Evolutionary conservation across 208 protist genomes (phyloP).

Genomic region (Naegleria fowleri): DNA sequence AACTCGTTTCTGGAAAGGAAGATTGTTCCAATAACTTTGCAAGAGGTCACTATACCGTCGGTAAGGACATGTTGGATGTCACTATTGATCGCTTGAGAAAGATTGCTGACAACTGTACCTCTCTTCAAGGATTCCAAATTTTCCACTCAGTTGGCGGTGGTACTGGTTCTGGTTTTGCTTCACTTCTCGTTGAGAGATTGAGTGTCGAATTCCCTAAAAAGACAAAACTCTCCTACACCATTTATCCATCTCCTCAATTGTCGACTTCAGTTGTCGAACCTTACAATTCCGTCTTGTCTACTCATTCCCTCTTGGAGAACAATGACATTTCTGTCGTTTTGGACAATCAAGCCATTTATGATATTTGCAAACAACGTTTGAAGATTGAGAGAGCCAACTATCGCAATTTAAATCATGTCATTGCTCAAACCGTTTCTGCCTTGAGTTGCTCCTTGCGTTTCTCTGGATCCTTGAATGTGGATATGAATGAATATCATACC

Average conservation of each 20-base stretch:
- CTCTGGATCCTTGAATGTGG: conserved; percentile 88
- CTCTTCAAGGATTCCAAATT: conserved; percentile 96
- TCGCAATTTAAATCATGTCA: conserved; percentile 89
- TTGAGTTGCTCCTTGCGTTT: conserved; percentile 90
- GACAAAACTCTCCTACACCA: conserved; percentile 88
- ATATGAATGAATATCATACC: conserved; percentile 93
- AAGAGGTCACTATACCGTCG: conserved; percentile 94
- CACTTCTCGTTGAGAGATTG: conserved; percentile 91
- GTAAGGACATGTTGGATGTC: conserved; percentile 92
- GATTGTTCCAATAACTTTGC: conserved; percentile 98
- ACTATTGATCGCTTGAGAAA: conserved; percentile 90
- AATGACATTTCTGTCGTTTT: conserved; percentile 85
- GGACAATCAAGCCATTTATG: conserved; percentile 94
- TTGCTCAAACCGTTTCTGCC: conserved; percentile 88
- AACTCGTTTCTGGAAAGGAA: conserved; percentile 93
- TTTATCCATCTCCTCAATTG: conserved; percentile 90
- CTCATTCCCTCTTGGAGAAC: conserved; percentile 88
- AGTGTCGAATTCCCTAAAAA: conserved; percentile 97
- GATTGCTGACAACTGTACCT: conserved; percentile 92
- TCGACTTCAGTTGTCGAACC: conserved; percentile 92
- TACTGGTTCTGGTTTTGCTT: conserved; percentile 94
- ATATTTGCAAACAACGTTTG: conserved; percentile 83
- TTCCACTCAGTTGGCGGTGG: conserved; percentile 97
- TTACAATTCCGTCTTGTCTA: conserved; percentile 93
- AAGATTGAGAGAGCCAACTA: conserved; percentile 88